Conservation (phyloP, 2,329 filamentous ascomycete genomes). For the Phoma sp. region DNA sequence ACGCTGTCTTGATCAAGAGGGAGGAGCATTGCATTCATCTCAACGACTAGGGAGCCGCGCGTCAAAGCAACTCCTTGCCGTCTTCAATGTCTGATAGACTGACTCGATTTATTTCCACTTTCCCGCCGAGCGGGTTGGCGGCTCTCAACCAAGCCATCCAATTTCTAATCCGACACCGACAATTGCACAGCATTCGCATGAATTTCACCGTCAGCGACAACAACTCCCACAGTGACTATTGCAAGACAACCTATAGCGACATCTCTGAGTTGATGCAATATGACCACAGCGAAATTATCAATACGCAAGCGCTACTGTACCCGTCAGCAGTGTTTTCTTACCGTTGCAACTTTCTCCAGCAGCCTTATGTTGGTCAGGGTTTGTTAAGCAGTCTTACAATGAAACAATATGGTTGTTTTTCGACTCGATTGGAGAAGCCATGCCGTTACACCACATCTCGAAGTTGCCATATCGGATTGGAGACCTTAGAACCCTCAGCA, state of each 20-base stretch:
- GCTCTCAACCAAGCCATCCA: background rate
- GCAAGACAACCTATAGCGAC: background rate
- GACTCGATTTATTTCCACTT: constrained; percentile 1
- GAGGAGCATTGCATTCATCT: background rate
- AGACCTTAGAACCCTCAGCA: too few species aligned
- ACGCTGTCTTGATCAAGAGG: too few species aligned
- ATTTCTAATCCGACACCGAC: background rate
- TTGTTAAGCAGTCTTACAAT: too few species aligned
- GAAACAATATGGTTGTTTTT: too few species aligned
- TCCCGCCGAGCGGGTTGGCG: background rate
- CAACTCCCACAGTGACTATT: background rate
- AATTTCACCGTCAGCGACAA: background rate
- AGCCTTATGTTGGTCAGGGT: background rate
- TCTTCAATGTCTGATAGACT: background rate
- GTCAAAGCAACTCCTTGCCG: constrained; percentile 1
- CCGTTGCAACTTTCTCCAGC: background rate
- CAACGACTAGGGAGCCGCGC: background rate
- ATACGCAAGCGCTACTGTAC: background rate
- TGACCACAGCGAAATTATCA: too few species aligned
- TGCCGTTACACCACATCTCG: too few species aligned
- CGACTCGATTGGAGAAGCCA: too few species aligned
- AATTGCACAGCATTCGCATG: background rate
- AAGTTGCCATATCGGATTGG: too few species aligned
- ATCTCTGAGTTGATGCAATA: too few species aligned
- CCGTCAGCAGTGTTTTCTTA: too few species aligned